Evolutionary conservation across 2,329 filamentous ascomycete genomes (phyloP).

Genomic region (Stachybotrys chartarum): DNA sequence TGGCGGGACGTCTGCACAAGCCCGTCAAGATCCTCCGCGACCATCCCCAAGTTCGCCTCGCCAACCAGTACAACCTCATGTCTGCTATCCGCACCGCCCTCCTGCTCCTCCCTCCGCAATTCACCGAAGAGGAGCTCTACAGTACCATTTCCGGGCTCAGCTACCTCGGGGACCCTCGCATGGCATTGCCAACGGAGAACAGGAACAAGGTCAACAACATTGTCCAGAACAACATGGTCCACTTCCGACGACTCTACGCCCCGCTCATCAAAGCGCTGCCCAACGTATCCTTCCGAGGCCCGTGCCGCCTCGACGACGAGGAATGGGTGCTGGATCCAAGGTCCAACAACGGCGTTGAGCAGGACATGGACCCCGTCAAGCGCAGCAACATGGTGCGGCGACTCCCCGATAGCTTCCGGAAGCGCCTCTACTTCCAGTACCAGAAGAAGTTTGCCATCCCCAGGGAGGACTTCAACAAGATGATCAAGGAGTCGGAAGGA

Average conservation of each 20-base stretch:
- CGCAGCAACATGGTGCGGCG: conserved; percentile 95
- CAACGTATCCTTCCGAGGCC: conserved; percentile 71
- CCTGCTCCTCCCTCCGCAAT: conserved; percentile 73
- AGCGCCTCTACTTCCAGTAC: conserved; percentile 90
- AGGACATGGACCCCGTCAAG: conserved; percentile 89
- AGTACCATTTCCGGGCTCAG: conserved; percentile 86
- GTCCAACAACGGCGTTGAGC: conserved; percentile 62
- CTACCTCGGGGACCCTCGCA: conserved; percentile 94
- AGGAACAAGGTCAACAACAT: conserved; percentile 92
- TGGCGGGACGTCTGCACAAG: conserved; percentile 94
- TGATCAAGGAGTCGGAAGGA: conserved; percentile 72
- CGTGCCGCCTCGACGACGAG: conserved; percentile 30
- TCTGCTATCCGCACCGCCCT: conserved; percentile 87
- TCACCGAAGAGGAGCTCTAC: conserved; percentile 84
- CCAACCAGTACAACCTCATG: conserved; percentile 92
- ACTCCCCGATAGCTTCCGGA: conserved; percentile 77
- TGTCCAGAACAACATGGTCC: conserved; percentile 80
- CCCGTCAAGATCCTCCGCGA: conserved; percentile 96
- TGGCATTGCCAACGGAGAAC: conserved; percentile 85
- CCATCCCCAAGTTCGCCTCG: conserved; percentile 82
- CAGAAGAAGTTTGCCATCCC: conserved; percentile 86
- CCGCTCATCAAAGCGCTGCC: conserved; percentile 85
- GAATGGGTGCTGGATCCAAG: conserved; percentile 34
- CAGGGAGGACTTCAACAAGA: conserved; percentile 71
- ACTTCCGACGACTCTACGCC: conserved; percentile 87